Evolutionary conservation across 2,329 filamentous ascomycete genomes (phyloP).

Genomic region (Verticillium tricorpus): DNA sequence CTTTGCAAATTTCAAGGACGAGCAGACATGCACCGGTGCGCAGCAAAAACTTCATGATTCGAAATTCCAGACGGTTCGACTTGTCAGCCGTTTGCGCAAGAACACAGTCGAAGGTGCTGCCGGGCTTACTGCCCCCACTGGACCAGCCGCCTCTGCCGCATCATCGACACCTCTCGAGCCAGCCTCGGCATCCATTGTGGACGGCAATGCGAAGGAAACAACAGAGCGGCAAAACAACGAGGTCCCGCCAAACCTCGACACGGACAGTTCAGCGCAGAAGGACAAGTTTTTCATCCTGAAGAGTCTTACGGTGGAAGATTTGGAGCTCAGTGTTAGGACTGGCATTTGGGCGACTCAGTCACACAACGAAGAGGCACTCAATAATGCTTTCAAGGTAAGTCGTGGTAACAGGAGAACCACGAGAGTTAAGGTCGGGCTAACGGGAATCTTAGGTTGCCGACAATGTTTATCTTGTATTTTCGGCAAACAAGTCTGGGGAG

Average conservation of each 20-base stretch:
- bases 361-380: constrained; percentile 83
- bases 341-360: constrained; percentile 92
- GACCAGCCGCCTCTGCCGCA: constrained; percentile 38
- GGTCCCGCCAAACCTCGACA: background rate
- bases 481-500: constrained; percentile 94
- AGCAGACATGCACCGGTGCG: constrained; percentile 68
- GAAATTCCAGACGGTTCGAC: constrained; percentile 75
- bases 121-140: constrained; percentile 49
- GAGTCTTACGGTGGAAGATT: constrained; percentile 83
- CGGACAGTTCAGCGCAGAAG: constrained; percentile 29
- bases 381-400: constrained; percentile 72
- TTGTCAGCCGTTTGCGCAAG: constrained; percentile 78
- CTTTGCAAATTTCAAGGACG: constrained; percentile 90
- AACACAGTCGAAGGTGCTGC: constrained; percentile 41
- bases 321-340: constrained; percentile 82
- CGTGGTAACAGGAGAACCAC: too few relatives aligned
- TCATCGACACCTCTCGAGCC: constrained; percentile 5
- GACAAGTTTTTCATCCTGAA: constrained; percentile 92
- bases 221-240: background rate
- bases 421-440: too few relatives aligned
- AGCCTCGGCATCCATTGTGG: background rate
- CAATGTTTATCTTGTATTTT: constrained; percentile 89
- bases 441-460: constrained; percentile 57
- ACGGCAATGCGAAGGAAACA: background rate
- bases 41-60: constrained; percentile 88